Percentiles rank a stretch among this genome's conserved stretches.
Conservation (phyloP, 257 asterid genomes). For the Solanum clarkiae region DNA sequence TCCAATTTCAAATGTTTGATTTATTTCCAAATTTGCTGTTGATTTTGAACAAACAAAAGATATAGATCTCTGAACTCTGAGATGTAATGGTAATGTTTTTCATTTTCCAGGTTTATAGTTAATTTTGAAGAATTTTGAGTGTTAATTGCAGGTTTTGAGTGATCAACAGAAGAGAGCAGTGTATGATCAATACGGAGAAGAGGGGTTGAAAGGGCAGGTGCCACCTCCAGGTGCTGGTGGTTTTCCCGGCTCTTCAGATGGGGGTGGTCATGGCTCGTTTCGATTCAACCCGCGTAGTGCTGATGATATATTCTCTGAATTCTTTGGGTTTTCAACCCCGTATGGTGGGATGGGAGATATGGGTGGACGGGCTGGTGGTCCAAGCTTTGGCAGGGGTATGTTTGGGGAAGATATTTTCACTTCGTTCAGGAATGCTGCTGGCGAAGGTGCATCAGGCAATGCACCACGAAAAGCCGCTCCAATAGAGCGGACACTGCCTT, state of each 20-base stretch:
- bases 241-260: slow-evolving; percentile 20
- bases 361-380: slow-evolving; percentile 32
- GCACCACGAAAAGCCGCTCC: slow-evolving; percentile 36
- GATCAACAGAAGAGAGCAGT: slow-evolving; percentile 56
- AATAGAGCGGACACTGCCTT: slow-evolving; percentile 40
- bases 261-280: slow-evolving; percentile 18
- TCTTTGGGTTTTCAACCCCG: slow-evolving; percentile 39
- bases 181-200: slow-evolving; percentile 63
- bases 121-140: not conserved
- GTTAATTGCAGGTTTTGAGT: slow-evolving; percentile 36
- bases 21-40: not conserved
- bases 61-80: not conserved
- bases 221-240: slow-evolving; percentile 45
- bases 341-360: slow-evolving; percentile 46
- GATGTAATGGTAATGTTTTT: not conserved
- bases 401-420: slow-evolving; percentile 46
- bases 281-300: slow-evolving; percentile 52
- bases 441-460: slow-evolving; percentile 26
- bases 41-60: not conserved
- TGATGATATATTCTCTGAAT: slow-evolving; percentile 47
- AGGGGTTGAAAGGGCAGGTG: slow-evolving; percentile 53
- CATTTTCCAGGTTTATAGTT: not conserved
- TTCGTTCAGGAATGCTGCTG: slow-evolving; percentile 22
- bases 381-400: slow-evolving; percentile 21
- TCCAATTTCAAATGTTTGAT: not conserved